A percentile compares a stretch with the other conserved stretches of the same genome.
These are phyloP conservation scores for Rubia tinctorum DNA, from an alignment of 305 asterid species.

Conservation along the genomic window DNA sequence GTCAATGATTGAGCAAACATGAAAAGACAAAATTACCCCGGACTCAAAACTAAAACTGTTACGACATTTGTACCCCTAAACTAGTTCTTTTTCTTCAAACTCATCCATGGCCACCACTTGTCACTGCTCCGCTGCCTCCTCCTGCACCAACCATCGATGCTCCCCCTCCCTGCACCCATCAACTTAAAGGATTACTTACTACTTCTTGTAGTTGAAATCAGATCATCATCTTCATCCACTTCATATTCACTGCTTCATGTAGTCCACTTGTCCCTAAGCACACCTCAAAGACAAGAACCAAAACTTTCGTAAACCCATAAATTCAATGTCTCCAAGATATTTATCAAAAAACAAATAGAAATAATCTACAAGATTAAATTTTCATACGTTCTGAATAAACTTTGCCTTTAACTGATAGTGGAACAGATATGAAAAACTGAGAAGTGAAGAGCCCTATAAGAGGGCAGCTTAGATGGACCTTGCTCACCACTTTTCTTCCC, in stretches of 20 bases:
- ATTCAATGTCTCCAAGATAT: background rate
- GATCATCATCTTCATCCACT: slow-evolving; percentile 93
- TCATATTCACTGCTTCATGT: slow-evolving; percentile 34
- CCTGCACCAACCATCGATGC: no score
- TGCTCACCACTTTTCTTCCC: no score
- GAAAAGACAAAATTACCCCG: no score
- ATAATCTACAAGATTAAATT: background rate
- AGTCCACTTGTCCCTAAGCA: slow-evolving; percentile 16
- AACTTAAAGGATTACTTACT: slow-evolving; percentile 54
- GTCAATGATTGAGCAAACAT: no score
- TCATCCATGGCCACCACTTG: no score
- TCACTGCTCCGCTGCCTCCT: no score
- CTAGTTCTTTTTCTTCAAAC: no score
- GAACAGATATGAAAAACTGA: slow-evolving; percentile 55
- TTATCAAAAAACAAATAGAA: background rate
- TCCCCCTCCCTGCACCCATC: no score
- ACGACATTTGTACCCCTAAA: no score
- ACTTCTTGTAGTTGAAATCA: slow-evolving; percentile 49
- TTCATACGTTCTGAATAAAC: background rate
- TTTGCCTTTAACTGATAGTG: slow-evolving; percentile 37
- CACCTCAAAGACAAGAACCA: slow-evolving; percentile 12
- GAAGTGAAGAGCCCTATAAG: slow-evolving; percentile 70
- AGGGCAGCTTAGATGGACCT: no score
- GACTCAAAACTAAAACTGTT: no score
- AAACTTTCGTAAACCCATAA: background rate